Base-by-base conservation (phyloP, 768 basidiomycete genomes). In the Strobilomyces echinocephalus region DNA sequence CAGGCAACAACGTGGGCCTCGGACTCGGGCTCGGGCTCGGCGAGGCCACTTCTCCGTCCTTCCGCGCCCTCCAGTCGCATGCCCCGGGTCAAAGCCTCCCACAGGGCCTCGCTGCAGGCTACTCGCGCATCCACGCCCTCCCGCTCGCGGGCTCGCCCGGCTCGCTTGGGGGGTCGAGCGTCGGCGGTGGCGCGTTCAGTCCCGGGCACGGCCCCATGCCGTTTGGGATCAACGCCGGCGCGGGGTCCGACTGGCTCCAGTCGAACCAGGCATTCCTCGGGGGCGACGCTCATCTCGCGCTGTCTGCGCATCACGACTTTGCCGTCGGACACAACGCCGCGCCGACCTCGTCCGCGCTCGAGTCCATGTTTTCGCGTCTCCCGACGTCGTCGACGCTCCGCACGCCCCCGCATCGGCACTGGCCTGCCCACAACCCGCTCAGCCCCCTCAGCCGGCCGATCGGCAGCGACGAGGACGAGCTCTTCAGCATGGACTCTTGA, bases 11-110 rank as follows among this genome's bases (percentile, higher is more conserved):
- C 2, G 12, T 57, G 15, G 44, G 4, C 31, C 26, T 65, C 8
- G 61, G 62, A 0, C 60, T 60, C 30, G 61, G 62, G 0, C 60
- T 60, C 30, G 66, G 66, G 0, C 62, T 62, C 0, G 67, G 64
- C 12, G 71, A 65, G 48, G 69, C 71, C 16, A 70, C 84, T 1
- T 87, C 85, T 14, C 88, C 93, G 0, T 80, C 83, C 26, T 75
- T 87, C 26, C 79, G 84, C n/a, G 93, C 91, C 1, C 74, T 95
- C 39, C 88, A 91, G 63, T 76, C 85, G 16, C 93, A 95, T 60
- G 91, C 91, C 1, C 93, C 94, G 0, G 93, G 93, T 2, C 91
- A 94, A 71, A 87, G 84, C 69, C 76, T 95, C 12, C 93, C 95
- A 1, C 92, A 95, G 52, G 94, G 94, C 33, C 79, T 97, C 28